Evolutionary conservation across 179 eudicot genomes (phyloP).

Genomic region (Patellifolia procumbens): DNA sequence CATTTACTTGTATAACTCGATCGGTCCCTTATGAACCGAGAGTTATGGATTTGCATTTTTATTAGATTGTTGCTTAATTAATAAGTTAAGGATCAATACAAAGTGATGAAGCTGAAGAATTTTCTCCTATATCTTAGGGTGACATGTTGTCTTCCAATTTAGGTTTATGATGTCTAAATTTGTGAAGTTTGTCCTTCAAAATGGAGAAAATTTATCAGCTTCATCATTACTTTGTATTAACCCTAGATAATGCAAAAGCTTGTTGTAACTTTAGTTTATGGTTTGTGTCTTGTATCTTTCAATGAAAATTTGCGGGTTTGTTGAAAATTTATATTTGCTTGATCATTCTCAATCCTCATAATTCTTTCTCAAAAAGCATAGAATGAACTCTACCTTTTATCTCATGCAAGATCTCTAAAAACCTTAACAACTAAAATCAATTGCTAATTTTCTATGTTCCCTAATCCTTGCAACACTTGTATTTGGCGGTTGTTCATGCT

Average conservation of each 20-base stretch:
- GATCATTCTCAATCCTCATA: no score
- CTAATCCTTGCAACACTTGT: no score
- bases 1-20: slow-evolving; percentile 1
- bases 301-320: background rate
- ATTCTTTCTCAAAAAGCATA: no score
- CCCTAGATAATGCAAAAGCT: background rate
- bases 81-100: background rate
- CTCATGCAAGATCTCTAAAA: no score
- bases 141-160: background rate
- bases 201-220: slow-evolving; percentile 21
- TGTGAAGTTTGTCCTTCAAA: background rate
- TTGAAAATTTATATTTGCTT: background rate
- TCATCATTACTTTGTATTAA: slow-evolving; percentile 19
- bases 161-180: background rate
- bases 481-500: no score
- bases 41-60: background rate
- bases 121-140: slow-evolving; percentile 7
- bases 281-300: slow-evolving; percentile 6
- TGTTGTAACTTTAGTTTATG: background rate
- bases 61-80: background rate
- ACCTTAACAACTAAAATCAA: no score
- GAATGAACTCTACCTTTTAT: no score
- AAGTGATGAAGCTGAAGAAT: slow-evolving; percentile 25
- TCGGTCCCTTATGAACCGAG: no score
- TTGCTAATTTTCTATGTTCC: no score